phyloP scores from a whole-genome alignment of 192 early-diverging fungal genomes.

The Coemansia sp. region DNA sequence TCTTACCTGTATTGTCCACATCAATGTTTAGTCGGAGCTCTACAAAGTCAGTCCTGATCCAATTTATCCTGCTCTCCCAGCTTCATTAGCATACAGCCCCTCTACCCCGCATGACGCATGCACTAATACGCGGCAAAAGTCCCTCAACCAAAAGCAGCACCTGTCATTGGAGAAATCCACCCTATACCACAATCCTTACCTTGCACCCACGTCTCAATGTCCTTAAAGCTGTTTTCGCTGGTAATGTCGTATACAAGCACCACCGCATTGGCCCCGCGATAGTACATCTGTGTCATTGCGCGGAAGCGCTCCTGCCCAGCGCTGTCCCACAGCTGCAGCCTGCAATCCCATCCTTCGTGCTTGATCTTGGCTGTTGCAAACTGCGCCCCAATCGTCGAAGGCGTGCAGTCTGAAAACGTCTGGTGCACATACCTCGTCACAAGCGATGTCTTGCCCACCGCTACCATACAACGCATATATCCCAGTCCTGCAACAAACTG shows the following conservation, averaged over 20 bases:
- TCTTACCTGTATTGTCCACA: slow-evolving; percentile 61
- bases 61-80: background rate
- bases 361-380: slow-evolving; percentile 76
- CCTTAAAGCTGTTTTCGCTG: slow-evolving; percentile 66
- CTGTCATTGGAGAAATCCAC: background rate
- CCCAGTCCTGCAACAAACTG: background rate
- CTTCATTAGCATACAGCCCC: background rate
- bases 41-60: slow-evolving; percentile 11
- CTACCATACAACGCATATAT: slow-evolving; percentile 36
- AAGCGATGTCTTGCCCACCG: slow-evolving; percentile 78
- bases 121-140: background rate
- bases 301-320: slow-evolving; percentile 74
- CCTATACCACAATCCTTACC: slow-evolving; percentile 15
- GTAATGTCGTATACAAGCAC: slow-evolving; percentile 75
- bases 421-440: slow-evolving; percentile 72
- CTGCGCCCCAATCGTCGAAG: slow-evolving; percentile 75
- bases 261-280: slow-evolving; percentile 71
- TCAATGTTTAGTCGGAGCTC: slow-evolving; percentile 65
- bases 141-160: background rate
- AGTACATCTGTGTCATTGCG: slow-evolving; percentile 76
- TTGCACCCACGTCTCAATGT: slow-evolving; percentile 67
- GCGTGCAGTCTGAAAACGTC: slow-evolving; percentile 72
- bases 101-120: background rate
- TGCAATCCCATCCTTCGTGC: slow-evolving; percentile 72
- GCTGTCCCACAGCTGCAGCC: slow-evolving; percentile 76